Conservation (phyloP, 2,329 filamentous ascomycete species). For the Paracorniculantispora psalliotae region DNA sequence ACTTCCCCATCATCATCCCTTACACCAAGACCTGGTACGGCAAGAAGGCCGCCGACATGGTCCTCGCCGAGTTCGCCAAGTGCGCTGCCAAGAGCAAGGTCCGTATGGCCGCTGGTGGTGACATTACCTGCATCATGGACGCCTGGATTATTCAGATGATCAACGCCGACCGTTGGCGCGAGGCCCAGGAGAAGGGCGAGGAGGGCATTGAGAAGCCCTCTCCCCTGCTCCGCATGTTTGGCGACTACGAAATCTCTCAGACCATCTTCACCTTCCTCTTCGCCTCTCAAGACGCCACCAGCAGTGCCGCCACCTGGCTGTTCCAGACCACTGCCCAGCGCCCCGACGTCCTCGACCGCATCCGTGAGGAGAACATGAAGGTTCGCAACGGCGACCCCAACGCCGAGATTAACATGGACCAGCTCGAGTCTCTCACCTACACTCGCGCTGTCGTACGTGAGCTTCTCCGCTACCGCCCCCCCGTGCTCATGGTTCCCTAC, state of each 20-base stretch:
- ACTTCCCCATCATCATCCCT: constrained; percentile 63
- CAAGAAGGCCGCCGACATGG: constrained; percentile 68
- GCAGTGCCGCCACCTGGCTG: constrained; percentile 48
- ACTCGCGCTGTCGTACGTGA: constrained; percentile 51
- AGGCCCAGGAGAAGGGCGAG: constrained; percentile 56
- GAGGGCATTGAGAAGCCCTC: constrained; percentile 35
- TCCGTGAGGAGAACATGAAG: constrained; percentile 43
- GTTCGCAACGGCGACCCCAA: constrained; percentile 37
- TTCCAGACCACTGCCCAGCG: constrained; percentile 48
- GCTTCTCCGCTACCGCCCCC: constrained; percentile 45
- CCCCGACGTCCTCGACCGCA: constrained; percentile 40
- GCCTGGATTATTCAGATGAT: constrained; percentile 72
- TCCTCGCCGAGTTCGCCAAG: constrained; percentile 63
- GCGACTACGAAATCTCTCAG: constrained; percentile 42
- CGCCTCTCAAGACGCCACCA: constrained; percentile 49
- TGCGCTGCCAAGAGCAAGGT: constrained; percentile 68
- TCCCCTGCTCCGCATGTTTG: constrained; percentile 46
- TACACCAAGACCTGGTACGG: constrained; percentile 74
- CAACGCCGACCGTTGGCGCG: constrained; percentile 62
- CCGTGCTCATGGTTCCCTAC: constrained; percentile 52
- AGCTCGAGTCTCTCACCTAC: constrained; percentile 46
- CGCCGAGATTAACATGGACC: constrained; percentile 36
- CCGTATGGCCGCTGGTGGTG: constrained; percentile 64
- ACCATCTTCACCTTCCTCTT: constrained; percentile 51
- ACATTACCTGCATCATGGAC: constrained; percentile 70